phyloP scores from a whole-genome alignment of 371 early-diverging fungal species.

The Enteropsectra breve region DNA sequence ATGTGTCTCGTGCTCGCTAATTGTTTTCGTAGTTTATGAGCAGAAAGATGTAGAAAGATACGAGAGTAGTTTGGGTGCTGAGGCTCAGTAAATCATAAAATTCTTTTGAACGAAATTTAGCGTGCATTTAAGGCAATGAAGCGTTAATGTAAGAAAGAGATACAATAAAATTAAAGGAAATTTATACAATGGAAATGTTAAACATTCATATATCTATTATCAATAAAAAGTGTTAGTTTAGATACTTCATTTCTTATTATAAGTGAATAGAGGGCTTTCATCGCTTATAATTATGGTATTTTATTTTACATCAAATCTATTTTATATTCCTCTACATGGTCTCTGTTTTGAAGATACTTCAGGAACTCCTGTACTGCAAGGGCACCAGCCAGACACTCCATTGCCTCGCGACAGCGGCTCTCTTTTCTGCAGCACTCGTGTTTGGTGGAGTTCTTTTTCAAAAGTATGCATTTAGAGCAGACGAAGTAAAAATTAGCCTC shows the following conservation, averaged over 20 bases:
- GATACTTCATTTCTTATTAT: too few species aligned
- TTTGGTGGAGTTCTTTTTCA: slow-evolving; percentile 1
- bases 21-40: slow-evolving; percentile 65
- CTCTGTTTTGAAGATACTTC: slow-evolving; percentile 6
- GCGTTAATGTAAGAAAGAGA: too few species aligned
- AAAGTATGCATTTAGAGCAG: slow-evolving; percentile 14
- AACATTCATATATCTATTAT: too few species aligned
- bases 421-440: neutral
- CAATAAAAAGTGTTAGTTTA: too few species aligned
- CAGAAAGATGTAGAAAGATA: slow-evolving; percentile 20
- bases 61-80: neutral
- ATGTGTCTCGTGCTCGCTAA: slow-evolving; percentile 86
- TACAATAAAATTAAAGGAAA: too few species aligned
- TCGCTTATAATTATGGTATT: too few species aligned
- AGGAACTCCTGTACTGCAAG: slow-evolving; percentile 31
- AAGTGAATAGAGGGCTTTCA: too few species aligned
- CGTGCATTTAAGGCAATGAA: too few species aligned
- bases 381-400: slow-evolving; percentile 13
- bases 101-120: too few species aligned
- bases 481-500: slow-evolving; percentile 18
- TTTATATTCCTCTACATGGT: neutral
- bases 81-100: slow-evolving; percentile 4
- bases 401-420: neutral
- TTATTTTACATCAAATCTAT: too few species aligned
- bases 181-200: too few species aligned